Conservation (phyloP, 345 rosid genomes). For the Boechera stricta region DNA sequence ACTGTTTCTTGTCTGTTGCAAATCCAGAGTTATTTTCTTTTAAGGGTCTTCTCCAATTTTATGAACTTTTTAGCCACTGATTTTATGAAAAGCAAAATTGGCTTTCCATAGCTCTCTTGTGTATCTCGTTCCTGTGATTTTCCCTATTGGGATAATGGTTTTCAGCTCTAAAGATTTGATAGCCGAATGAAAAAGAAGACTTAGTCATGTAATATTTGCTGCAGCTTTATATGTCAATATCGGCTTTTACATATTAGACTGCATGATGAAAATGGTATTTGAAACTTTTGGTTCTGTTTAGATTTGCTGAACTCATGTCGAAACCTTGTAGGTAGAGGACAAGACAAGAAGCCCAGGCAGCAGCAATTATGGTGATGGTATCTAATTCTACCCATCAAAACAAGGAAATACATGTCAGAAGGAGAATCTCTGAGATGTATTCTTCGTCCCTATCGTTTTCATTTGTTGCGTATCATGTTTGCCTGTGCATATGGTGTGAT, state of each 20-base stretch:
- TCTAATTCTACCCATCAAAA: conserved; percentile 57
- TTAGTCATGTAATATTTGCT: background rate
- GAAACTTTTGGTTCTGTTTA: conserved; percentile 7
- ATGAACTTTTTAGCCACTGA: no score
- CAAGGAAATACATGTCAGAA: conserved; percentile 74
- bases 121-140: no score
- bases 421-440: conserved; percentile 77
- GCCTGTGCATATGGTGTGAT: conserved; percentile 4
- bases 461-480: background rate
- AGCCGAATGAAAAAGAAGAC: background rate
- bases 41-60: no score
- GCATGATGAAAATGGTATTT: background rate
- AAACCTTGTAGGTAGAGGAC: conserved; percentile 3
- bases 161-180: background rate
- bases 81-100: no score
- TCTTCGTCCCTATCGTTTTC: conserved; percentile 9
- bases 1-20: no score
- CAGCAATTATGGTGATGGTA: conserved; percentile 53
- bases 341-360: conserved; percentile 22
- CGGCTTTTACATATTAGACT: no score
- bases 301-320: conserved; percentile 6
- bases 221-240: background rate
- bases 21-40: no score
- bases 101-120: no score
- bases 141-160: no score